Percentiles rank a stretch among this genome's conserved stretches.
Conservation (phyloP, 2,329 filamentous ascomycete species). For the Alternaria infectoria region DNA sequence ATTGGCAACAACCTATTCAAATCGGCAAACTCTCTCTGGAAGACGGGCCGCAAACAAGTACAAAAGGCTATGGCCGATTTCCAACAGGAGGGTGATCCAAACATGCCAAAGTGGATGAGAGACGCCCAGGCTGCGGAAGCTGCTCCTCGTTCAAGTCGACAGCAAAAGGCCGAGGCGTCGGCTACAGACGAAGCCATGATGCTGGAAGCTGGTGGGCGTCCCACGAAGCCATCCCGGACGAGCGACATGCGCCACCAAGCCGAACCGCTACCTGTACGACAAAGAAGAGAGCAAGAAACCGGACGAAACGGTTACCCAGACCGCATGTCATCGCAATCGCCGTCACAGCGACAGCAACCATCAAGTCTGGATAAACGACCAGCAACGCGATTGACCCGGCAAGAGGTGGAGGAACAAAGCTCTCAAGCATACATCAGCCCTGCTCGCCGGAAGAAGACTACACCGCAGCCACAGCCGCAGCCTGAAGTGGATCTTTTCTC, state of each 20-base stretch:
- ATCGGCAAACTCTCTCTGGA: constrained; percentile 94
- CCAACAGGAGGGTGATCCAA: constrained; percentile 72
- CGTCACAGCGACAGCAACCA: constrained; percentile 45
- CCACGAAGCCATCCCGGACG: constrained; percentile 48
- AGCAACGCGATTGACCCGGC: constrained; percentile 70
- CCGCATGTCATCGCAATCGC: constrained; percentile 49
- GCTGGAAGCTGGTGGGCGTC: constrained; percentile 73
- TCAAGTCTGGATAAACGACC: constrained; percentile 46
- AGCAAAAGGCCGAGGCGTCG: constrained; percentile 26
- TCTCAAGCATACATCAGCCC: constrained; percentile 88
- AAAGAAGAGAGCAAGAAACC: constrained; percentile 31
- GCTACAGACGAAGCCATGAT: constrained; percentile 70
- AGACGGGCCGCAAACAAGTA: constrained; percentile 88
- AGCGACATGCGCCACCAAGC: constrained; percentile 29
- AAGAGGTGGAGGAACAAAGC: constrained; percentile 78
- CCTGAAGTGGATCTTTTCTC: constrained; percentile 65
- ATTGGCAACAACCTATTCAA: constrained; percentile 87
- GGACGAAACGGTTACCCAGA: constrained; percentile 39
- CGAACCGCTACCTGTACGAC: constrained; percentile 30
- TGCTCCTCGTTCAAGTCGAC: constrained; percentile 29
- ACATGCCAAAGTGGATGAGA: constrained; percentile 94
- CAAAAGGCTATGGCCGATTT: constrained; percentile 92
- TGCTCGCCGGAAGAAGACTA: constrained; percentile 75
- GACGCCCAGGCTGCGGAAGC: constrained; percentile 60
- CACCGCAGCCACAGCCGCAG: constrained; percentile 56